A percentile compares a stretch with the other conserved stretches of the same genome.
These are phyloP conservation scores for Penicillium waksmanii DNA, from an alignment of 495 filamentous ascomycete genomes.

Conservation along the genomic window DNA sequence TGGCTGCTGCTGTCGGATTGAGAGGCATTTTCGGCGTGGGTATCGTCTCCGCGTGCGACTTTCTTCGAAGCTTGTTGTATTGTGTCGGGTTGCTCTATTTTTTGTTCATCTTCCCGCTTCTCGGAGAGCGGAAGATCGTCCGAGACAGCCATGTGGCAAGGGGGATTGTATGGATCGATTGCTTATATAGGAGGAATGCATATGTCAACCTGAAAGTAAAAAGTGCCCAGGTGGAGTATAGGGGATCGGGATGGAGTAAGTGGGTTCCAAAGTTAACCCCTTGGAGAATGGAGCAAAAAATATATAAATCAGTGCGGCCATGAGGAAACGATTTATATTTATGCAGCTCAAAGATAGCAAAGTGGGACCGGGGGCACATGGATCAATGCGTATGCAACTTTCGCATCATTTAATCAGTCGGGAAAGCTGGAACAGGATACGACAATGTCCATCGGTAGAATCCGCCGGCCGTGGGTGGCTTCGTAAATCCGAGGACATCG, in stretches of 20 bases:
- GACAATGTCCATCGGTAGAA: not conserved
- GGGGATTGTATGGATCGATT: not conserved
- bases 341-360: constrained; percentile 5
- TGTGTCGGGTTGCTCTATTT: not conserved
- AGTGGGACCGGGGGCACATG: constrained; percentile 3
- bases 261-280: not conserved
- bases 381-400: constrained; percentile 4
- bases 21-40: constrained; percentile 26
- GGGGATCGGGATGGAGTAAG: not conserved
- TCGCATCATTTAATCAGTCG: not conserved
- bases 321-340: constrained; percentile 7
- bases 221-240: constrained; percentile 1
- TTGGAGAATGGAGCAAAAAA: constrained; percentile 1
- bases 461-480: not conserved
- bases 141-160: constrained; percentile 13
- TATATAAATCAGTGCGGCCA: not conserved
- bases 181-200: not conserved
- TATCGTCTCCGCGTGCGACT: constrained; percentile 15
- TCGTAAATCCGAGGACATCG: not conserved
- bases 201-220: not conserved
- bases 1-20: constrained; percentile 18
- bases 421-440: constrained; percentile 1
- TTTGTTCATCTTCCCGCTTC: constrained; percentile 13
- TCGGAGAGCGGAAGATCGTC: constrained; percentile 15
- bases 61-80: constrained; percentile 8